Percentiles rank a stretch among this genome's conserved stretches.
phyloP scores from a whole-genome alignment of 352 stramenopile genomes.

The Peronospora belbahrii region DNA sequence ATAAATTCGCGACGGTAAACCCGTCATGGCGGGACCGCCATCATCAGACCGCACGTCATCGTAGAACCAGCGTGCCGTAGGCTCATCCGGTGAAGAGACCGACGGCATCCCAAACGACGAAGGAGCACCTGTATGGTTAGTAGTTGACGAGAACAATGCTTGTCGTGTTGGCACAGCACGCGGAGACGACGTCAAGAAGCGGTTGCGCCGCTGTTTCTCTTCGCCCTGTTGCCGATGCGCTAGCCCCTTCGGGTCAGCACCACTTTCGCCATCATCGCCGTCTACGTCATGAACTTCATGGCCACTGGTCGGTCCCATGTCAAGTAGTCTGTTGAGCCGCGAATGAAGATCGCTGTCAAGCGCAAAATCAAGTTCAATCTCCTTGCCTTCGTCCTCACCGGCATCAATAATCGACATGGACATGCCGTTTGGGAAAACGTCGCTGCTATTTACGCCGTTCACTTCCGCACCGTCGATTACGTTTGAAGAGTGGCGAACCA shows the following conservation, averaged over 20 bases:
- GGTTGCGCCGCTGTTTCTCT: conserved; percentile 3
- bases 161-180: conserved; percentile 36
- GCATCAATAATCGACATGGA: conserved; percentile 80
- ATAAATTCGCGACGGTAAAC: conserved; percentile 68
- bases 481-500: conserved; percentile 15
- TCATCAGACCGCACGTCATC: conserved; percentile 40
- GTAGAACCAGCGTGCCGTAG: conserved; percentile 76
- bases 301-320: conserved; percentile 46
- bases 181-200: conserved; percentile 34
- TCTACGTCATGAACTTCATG: conserved; percentile 25
- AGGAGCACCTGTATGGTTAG: conserved; percentile 33
- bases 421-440: conserved; percentile 35
- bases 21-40: conserved; percentile 26
- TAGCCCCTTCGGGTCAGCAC: not conserved
- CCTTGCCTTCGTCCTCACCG: conserved; percentile 57
- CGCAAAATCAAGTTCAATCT: conserved; percentile 79
- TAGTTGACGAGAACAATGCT: conserved; percentile 54
- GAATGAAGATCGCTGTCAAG: conserved; percentile 69
- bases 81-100: conserved; percentile 58
- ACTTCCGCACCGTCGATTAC: conserved; percentile 14
- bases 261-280: conserved; percentile 24
- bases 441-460: conserved; percentile 9
- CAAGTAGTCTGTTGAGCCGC: conserved; percentile 63
- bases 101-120: conserved; percentile 38
- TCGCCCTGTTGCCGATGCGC: not conserved